Conservation (phyloP, 768 basidiomycete species). For the Amanita fuliginea region DNA sequence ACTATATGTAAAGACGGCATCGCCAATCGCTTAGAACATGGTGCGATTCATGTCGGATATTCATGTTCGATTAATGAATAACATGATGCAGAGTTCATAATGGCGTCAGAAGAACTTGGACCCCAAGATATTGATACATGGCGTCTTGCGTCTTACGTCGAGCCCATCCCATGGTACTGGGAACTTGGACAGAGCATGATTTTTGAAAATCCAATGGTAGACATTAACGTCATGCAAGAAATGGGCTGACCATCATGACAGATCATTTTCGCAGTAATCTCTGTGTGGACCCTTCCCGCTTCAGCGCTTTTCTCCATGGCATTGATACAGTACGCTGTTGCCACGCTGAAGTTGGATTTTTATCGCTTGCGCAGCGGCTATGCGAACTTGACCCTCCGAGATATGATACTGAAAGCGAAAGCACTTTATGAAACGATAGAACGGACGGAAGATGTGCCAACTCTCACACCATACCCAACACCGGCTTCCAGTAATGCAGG, state of each 20-base stretch:
- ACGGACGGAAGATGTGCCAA: neutral
- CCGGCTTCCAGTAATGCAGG: slow-evolving; percentile 8
- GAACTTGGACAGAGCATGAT: slow-evolving; percentile 16
- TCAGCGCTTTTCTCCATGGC: slow-evolving; percentile 21
- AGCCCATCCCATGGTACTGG: slow-evolving; percentile 25
- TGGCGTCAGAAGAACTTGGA: slow-evolving; percentile 20
- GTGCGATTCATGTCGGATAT: slow-evolving; percentile 12
- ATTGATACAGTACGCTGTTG: slow-evolving; percentile 22
- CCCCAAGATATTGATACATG: neutral
- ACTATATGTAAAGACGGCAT: slow-evolving; percentile 27
- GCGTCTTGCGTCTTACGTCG: slow-evolving; percentile 10
- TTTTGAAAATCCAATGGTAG: slow-evolving; percentile 24
- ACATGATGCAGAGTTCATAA: slow-evolving; percentile 22
- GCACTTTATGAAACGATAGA: slow-evolving; percentile 12
- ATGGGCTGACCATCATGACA: neutral
- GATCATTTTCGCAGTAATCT: slow-evolving; percentile 16
- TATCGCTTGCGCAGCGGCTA: slow-evolving; percentile 2
- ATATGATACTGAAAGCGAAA: slow-evolving; percentile 10
- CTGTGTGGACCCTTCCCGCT: slow-evolving; percentile 14
- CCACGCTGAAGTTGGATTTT: slow-evolving; percentile 11
- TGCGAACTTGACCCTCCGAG: slow-evolving; percentile 6
- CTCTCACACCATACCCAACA: slow-evolving; percentile 6
- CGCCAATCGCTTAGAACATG: slow-evolving; percentile 16
- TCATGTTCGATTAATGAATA: neutral
- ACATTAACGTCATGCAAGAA: neutral